A percentile compares a stretch with the other conserved stretches of the same genome.
These are phyloP conservation scores for sorghum (Sorghum bicolor) DNA, from an alignment of 176 grass and related monocot species.

Conservation along the genomic window DNA sequence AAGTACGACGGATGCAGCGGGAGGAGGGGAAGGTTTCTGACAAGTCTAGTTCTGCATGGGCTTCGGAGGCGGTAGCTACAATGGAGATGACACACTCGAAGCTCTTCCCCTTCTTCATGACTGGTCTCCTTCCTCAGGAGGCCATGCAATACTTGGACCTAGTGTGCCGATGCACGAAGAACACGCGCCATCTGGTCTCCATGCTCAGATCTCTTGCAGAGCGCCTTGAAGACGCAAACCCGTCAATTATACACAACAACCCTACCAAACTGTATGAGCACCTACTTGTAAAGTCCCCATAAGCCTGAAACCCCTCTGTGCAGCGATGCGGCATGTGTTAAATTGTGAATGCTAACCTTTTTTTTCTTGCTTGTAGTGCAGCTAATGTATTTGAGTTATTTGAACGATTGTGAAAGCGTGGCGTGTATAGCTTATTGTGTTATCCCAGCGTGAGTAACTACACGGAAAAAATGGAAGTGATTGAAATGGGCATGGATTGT, in stretches of 20 bases:
- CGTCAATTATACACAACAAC: constrained; percentile 54
- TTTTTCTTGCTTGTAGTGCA: constrained; percentile 45
- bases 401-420: constrained; percentile 31
- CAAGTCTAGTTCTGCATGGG: constrained; percentile 58
- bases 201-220: constrained; percentile 66
- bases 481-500: constrained; percentile 16
- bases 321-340: constrained; percentile 4
- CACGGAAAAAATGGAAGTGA: constrained; percentile 11
- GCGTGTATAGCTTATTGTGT: constrained; percentile 42
- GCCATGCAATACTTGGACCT: constrained; percentile 82
- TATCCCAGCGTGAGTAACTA: constrained; percentile 26
- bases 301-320: background rate
- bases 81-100: constrained; percentile 87
- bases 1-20: constrained; percentile 51
- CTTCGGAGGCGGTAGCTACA: constrained; percentile 39
- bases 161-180: constrained; percentile 52
- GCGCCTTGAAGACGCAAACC: constrained; percentile 56
- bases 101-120: constrained; percentile 93
- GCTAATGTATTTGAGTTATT: constrained; percentile 53
- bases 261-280: constrained; percentile 50
- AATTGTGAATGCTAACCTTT: constrained; percentile 47
- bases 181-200: constrained; percentile 47
- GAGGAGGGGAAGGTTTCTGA: constrained; percentile 55
- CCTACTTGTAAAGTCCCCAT: constrained; percentile 60
- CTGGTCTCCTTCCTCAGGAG: constrained; percentile 83